Base-by-base conservation (phyloP, 768 basidiomycete genomes). In the Lactarius indigo region DNA sequence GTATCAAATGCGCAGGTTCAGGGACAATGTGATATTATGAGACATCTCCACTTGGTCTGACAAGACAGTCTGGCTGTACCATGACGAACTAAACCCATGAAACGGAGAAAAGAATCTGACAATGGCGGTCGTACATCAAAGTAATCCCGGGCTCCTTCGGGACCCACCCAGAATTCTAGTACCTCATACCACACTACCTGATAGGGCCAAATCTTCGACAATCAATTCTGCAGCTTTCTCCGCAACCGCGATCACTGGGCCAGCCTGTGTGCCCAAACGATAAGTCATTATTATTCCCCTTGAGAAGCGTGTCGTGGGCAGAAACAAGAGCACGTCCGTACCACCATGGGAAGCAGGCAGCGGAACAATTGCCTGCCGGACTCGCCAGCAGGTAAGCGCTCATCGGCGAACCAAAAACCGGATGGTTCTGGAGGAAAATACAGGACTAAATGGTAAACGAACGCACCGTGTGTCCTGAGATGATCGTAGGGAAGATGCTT, bases 401-500 rank as follows among this genome's bases (percentile, higher is more conserved):
- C 5, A 59, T 28, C 26, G 28, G 23, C 13, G n/a, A 20, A 42
- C 41, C 55, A 37, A 47, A 31, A 20, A 17, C 2, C 17, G n/a
- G 23, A 13, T 37, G 50, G 50, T 13, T 26, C 50, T 12, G 12
- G 52, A 23, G 20, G 5, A 18, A 39, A 37, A 42, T 9, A 33
- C 23, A 52, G 18, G 37, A 68, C 2, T 1, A 54, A 5, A 31
- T 13, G 9, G 55, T 35, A 35, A 44, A 20, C 30, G 13, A 6
- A 76, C 79, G 65, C 57, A 82, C 82, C 71, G 82, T 81, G 63
- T 84, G 83, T 26, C 81, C 81, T 1, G 80, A 75, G 0, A 79
- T 70, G 61, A 83, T 73, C 41, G 73, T 78, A 52, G 84, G 82
- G 64, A 79, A 79, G 30, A 83, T 70, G 13, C 78, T 80, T 54